Percentiles rank a stretch among this genome's conserved stretches.
These are phyloP conservation scores for Gleditsia sinensis DNA, from an alignment of 306 rosid species.

Conservation along the genomic window DNA sequence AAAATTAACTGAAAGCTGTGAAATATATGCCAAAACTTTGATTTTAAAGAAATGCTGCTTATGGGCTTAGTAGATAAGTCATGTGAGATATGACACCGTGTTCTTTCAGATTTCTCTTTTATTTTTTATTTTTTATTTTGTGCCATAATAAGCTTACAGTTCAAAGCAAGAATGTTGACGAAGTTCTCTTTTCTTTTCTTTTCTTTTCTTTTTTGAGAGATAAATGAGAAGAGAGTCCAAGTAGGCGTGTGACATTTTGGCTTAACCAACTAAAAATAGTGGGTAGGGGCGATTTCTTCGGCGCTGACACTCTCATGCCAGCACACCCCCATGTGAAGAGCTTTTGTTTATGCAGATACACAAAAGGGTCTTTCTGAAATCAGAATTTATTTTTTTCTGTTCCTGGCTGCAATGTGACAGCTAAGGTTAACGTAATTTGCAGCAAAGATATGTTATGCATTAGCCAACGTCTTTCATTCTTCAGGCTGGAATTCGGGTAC, in stretches of 20 bases:
- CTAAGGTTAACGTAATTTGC: conserved; percentile 18
- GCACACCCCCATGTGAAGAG: conserved; percentile 67
- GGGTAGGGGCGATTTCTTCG: conserved; percentile 31
- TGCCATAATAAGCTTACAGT: conserved; percentile 26
- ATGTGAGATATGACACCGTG: conserved; percentile 54
- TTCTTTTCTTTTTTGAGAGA: too few relatives aligned
- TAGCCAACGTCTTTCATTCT: conserved; percentile 16
- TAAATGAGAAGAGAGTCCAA: conserved; percentile 26
- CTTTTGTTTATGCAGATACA: conserved; percentile 39
- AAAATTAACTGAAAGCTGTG: too few relatives aligned
- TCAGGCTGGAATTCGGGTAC: conserved; percentile 4
- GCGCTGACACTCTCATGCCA: conserved; percentile 55
- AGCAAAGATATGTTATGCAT: conserved; percentile 3
- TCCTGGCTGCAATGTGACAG: conserved; percentile 31
- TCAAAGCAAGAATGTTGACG: conserved; percentile 37
- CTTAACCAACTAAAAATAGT: conserved; percentile 30
- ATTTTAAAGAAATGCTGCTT: conserved; percentile 29
- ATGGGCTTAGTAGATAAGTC: conserved; percentile 45
- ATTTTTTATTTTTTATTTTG: too few relatives aligned
- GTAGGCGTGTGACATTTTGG: conserved; percentile 37
- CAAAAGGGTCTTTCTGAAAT: neutral
- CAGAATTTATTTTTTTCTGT: neutral
- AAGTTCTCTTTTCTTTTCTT: too few relatives aligned
- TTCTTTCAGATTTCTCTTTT: conserved; percentile 30
- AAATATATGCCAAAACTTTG: neutral